phyloP scores from a whole-genome alignment of 768 basidiomycete species.

The Hericium rajendrae region DNA sequence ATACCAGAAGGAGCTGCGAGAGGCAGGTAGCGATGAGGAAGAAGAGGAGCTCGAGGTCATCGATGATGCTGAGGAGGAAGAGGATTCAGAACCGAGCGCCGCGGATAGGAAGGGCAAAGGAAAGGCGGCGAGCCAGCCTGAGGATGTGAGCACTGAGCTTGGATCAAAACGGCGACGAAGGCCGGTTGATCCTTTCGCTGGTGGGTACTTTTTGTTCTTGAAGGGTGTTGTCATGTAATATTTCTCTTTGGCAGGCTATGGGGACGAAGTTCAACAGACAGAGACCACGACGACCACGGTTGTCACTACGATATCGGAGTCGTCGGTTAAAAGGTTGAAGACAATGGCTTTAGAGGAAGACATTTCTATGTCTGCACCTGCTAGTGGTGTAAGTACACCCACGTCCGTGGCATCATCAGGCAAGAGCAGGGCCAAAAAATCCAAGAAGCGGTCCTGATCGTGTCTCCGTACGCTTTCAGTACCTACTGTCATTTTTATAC shows the following conservation, averaged over 20 bases:
- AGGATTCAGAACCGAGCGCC: conserved; percentile 1
- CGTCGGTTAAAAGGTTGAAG: too few species aligned
- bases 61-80: conserved; percentile 24
- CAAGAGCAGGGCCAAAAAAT: not conserved
- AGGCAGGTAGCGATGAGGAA: conserved; percentile 24
- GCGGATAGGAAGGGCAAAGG: conserved; percentile 17
- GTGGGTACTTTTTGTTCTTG: conserved; percentile 25
- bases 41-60: conserved; percentile 28
- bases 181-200: conserved; percentile 57
- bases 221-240: not conserved
- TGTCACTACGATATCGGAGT: too few species aligned
- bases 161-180: conserved; percentile 40
- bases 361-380: not conserved
- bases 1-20: conserved; percentile 48
- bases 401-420: not conserved
- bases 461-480: too few species aligned
- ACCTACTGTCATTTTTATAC: too few species aligned
- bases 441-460: not conserved
- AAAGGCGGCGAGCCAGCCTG: conserved; percentile 4
- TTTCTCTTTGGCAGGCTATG: conserved; percentile 20
- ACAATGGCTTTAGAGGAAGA: too few species aligned
- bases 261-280: conserved; percentile 14
- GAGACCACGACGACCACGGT: not conserved
- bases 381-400: conserved; percentile 4
- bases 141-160: not conserved